Evolutionary conservation across 108 stramenopile genomes (phyloP).

Genomic region (Bacterosira constricta): DNA sequence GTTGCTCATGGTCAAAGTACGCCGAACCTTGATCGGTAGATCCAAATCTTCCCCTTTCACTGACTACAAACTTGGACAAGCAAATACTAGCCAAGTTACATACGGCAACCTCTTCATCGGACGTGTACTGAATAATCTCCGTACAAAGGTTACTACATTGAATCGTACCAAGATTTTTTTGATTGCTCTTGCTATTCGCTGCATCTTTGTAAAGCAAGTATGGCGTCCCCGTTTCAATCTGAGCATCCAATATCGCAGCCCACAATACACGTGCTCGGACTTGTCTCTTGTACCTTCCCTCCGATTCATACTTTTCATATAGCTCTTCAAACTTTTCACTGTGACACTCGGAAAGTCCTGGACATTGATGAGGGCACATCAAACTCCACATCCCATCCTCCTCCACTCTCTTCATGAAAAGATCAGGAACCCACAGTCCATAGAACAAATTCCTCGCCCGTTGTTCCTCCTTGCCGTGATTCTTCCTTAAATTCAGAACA

Average conservation of each 20-base stretch:
- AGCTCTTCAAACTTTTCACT: slow-evolving; percentile 92
- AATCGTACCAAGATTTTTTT: slow-evolving; percentile 97
- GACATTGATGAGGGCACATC: slow-evolving; percentile 93
- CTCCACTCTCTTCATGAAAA: slow-evolving; percentile 97
- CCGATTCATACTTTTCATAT: slow-evolving; percentile 85
- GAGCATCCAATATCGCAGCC: slow-evolving; percentile 84
- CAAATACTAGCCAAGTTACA: slow-evolving; percentile 96
- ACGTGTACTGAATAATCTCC: slow-evolving; percentile 97
- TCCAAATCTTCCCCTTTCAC: slow-evolving; percentile 70
- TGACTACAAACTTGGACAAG: slow-evolving; percentile 80
- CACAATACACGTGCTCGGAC: slow-evolving; percentile 89
- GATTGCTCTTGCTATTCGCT: slow-evolving; percentile 95
- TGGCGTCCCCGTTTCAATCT: slow-evolving; percentile 98
- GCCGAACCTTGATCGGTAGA: slow-evolving; percentile 76
- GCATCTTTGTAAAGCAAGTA: slow-evolving; percentile 98
- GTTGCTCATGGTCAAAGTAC: slow-evolving; percentile 87
- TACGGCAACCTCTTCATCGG: slow-evolving; percentile 93
- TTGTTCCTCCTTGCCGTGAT: slow-evolving; percentile 96
- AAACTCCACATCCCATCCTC: slow-evolving; percentile 93
- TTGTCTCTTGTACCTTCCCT: slow-evolving; percentile 76
- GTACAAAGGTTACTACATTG: slow-evolving; percentile 97
- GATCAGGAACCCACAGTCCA: slow-evolving; percentile 95
- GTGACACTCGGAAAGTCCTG: slow-evolving; percentile 84
- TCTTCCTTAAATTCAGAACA: slow-evolving; percentile 94
- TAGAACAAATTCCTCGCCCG: slow-evolving; percentile 96